Conservation (phyloP, 2,329 filamentous ascomycete genomes). For the Bipolaris gigantea region DNA sequence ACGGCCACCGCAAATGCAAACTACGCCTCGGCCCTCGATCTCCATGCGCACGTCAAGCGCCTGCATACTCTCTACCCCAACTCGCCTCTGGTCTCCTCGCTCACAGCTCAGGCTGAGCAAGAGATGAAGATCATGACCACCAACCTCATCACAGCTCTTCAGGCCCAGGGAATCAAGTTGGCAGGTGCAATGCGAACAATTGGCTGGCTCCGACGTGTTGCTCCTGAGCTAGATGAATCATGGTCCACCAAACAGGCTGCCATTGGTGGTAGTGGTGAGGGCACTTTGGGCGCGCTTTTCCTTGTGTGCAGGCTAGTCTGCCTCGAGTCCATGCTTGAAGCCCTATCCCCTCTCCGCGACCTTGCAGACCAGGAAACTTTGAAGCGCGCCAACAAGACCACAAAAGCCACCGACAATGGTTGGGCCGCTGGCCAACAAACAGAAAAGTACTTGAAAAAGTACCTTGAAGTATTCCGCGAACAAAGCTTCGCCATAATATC, state of each 20-base stretch:
- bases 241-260: slow-evolving; percentile 35
- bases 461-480: slow-evolving; percentile 96
- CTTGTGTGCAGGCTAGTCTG: slow-evolving; percentile 83
- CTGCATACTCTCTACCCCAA: slow-evolving; percentile 80
- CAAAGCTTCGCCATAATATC: slow-evolving; percentile 96
- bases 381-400: slow-evolving; percentile 42
- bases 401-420: slow-evolving; percentile 46
- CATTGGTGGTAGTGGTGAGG: slow-evolving; percentile 53
- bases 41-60: slow-evolving; percentile 90
- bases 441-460: slow-evolving; percentile 89
- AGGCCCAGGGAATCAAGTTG: slow-evolving; percentile 78
- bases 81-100: slow-evolving; percentile 72
- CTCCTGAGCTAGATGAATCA: slow-evolving; percentile 70
- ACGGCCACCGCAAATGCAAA: slow-evolving; percentile 59
- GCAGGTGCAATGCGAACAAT: slow-evolving; percentile 88
- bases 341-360: slow-evolving; percentile 80
- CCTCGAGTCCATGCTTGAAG: slow-evolving; percentile 76
- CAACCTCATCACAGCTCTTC: slow-evolving; percentile 77
- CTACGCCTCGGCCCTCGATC: slow-evolving; percentile 85
- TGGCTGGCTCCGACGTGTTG: slow-evolving; percentile 84
- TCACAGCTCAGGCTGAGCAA: slow-evolving; percentile 76
- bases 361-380: slow-evolving; percentile 83
- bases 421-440: slow-evolving; percentile 85
- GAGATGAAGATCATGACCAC: slow-evolving; percentile 87
- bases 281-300: slow-evolving; percentile 79